Evolutionary conservation across 106 monocot species (phyloP).

Genomic region (Allium fistulosum): DNA sequence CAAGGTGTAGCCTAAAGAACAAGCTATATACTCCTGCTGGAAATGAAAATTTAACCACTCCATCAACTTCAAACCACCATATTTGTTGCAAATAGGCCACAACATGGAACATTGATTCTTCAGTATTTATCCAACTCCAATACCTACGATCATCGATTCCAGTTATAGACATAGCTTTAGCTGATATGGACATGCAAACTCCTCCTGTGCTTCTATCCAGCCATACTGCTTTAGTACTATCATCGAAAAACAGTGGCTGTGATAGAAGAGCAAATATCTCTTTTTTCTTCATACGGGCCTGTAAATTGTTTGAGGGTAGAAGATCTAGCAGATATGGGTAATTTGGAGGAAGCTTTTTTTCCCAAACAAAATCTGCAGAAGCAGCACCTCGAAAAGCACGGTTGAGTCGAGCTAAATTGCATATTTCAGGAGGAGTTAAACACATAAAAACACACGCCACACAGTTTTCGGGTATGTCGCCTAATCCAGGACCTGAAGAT

Average conservation of each 20-base stretch:
- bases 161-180: constrained; percentile 41
- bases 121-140: constrained; percentile 43
- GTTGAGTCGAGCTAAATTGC: constrained; percentile 45
- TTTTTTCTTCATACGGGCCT: constrained; percentile 28
- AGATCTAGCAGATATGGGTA: constrained; percentile 19
- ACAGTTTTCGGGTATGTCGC: constrained; percentile 50
- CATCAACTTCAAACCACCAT: constrained; percentile 50
- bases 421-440: constrained; percentile 40
- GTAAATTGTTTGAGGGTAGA: constrained; percentile 12
- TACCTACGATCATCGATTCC: constrained; percentile 46
- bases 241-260: constrained; percentile 29
- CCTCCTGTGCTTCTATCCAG: constrained; percentile 32
- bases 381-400: constrained; percentile 51
- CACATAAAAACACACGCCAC: constrained; percentile 45
- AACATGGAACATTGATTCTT: constrained; percentile 41
- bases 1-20: constrained; percentile 35
- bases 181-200: constrained; percentile 34
- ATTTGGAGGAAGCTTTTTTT: constrained; percentile 34
- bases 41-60: constrained; percentile 22
- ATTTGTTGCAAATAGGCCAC: constrained; percentile 48
- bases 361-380: constrained; percentile 43
- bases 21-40: constrained; percentile 33
- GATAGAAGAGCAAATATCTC: constrained; percentile 36
- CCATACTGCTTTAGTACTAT: constrained; percentile 33
- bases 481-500: constrained; percentile 20